Evolutionary conservation across 139 green algal species (phyloP).

Genomic region (Micromonas commoda): DNA sequence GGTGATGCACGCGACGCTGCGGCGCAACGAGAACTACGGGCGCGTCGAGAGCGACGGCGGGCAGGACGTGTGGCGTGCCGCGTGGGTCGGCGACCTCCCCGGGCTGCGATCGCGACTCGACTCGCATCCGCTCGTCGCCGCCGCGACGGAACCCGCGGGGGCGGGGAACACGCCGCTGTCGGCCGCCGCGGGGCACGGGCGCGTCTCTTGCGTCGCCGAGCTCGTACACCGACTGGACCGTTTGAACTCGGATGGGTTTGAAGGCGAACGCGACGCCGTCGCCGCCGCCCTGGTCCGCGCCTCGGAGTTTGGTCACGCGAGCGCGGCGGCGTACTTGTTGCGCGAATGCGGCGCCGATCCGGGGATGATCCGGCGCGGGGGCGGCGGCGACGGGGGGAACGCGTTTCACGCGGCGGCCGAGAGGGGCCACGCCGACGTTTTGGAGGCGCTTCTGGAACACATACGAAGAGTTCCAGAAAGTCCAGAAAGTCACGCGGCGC

Average conservation of each 20-base stretch:
- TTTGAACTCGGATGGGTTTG: too few species aligned
- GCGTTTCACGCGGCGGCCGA: background rate
- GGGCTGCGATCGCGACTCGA: background rate
- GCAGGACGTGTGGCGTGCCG: background rate
- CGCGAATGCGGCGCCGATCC: too few species aligned
- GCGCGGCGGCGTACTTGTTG: too few species aligned
- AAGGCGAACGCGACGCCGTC: background rate
- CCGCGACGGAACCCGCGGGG: background rate
- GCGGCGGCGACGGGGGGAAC: background rate
- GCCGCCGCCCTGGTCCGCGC: too few species aligned
- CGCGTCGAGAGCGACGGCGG: background rate
- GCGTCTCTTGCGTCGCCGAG: background rate
- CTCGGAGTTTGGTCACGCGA: too few species aligned
- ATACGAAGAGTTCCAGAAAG: too few species aligned
- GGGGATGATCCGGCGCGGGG: too few species aligned
- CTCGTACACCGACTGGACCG: too few species aligned
- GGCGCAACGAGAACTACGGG: background rate
- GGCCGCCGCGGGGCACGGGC: background rate
- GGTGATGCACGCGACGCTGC: background rate
- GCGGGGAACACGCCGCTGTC: background rate
- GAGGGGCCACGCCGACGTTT: background rate
- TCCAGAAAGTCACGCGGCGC: too few species aligned
- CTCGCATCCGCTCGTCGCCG: background rate
- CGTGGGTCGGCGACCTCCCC: background rate
- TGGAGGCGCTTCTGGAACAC: background rate